Percentiles rank a stretch among this genome's conserved stretches.
Conservation (phyloP, 2,329 filamentous ascomycete genomes). For the Neopestalotiopsis sp. region DNA sequence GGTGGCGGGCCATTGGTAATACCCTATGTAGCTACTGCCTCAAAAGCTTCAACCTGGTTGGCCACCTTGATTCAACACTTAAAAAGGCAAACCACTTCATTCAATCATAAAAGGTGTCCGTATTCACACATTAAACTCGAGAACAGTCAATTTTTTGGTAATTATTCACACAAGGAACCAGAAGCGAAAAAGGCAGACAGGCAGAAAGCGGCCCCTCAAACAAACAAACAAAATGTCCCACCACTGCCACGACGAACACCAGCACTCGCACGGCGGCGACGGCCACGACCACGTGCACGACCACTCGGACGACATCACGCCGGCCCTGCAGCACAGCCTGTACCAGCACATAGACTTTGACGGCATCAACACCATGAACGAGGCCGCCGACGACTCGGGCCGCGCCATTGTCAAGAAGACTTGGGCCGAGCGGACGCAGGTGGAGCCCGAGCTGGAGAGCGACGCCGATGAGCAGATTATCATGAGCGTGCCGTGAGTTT, state of each 20-base stretch:
- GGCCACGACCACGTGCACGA: slow-evolving; percentile 71
- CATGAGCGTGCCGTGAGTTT: slow-evolving; percentile 83
- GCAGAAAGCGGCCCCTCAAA: background rate
- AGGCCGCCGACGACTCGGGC: slow-evolving; percentile 71
- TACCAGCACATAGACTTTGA: slow-evolving; percentile 94
- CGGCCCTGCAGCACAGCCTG: slow-evolving; percentile 86
- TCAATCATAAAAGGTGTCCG: too few relatives aligned
- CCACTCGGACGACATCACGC: slow-evolving; percentile 90
- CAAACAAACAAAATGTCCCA: slow-evolving; percentile 33
- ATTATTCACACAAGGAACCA: too few relatives aligned
- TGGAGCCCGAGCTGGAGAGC: slow-evolving; percentile 78
- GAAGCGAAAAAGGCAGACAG: too few relatives aligned
- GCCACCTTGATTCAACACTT: background rate
- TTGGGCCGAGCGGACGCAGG: slow-evolving; percentile 79
- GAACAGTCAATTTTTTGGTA: too few relatives aligned
- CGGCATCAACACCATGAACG: slow-evolving; percentile 84
- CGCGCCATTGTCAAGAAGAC: slow-evolving; percentile 84
- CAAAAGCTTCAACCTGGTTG: background rate
- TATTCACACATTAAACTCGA: too few relatives aligned
- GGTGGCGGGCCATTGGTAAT: background rate
- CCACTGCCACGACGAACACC: slow-evolving; percentile 58
- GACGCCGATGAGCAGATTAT: slow-evolving; percentile 93
- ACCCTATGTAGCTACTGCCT: background rate
- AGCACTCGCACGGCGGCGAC: slow-evolving; percentile 42
- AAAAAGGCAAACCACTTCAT: too few relatives aligned